Evolutionary conservation across 768 basidiomycete species (phyloP).

Genomic region (Kwoniella mangroviensis): DNA sequence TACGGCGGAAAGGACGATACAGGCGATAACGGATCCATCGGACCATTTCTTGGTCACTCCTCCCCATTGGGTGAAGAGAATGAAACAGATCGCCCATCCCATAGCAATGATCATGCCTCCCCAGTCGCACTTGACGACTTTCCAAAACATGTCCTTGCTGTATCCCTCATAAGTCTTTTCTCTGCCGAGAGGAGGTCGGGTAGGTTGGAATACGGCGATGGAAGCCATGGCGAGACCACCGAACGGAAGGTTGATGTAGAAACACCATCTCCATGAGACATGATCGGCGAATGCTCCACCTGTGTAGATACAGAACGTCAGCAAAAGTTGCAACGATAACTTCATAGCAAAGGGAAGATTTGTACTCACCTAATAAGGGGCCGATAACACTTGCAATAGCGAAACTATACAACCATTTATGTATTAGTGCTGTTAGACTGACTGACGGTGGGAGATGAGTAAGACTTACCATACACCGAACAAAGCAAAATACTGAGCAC

Average conservation of each 20-base stretch:
- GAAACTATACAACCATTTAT: constrained; percentile 43
- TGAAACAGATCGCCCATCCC: constrained; percentile 49
- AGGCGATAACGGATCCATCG: constrained; percentile 60
- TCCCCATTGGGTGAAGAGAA: constrained; percentile 55
- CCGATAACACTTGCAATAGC: constrained; percentile 62
- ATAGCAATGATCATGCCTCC: constrained; percentile 40
- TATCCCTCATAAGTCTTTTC: constrained; percentile 50
- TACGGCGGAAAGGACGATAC: constrained; percentile 49
- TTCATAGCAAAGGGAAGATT: too few species aligned
- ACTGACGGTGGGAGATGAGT: neutral
- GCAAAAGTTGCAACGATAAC: neutral
- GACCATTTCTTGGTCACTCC: constrained; percentile 61
- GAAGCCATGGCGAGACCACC: constrained; percentile 50
- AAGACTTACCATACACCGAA: constrained; percentile 52
- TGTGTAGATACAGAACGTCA: neutral
- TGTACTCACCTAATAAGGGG: constrained; percentile 63
- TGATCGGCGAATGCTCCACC: constrained; percentile 53
- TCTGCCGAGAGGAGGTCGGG: constrained; percentile 47
- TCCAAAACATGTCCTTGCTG: constrained; percentile 47
- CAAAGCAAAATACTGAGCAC: constrained; percentile 52
- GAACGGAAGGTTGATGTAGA: constrained; percentile 60
- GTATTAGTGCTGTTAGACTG: neutral
- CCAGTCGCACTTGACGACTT: constrained; percentile 53
- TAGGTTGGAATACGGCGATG: constrained; percentile 43
- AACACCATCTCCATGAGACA: constrained; percentile 62